A percentile compares a stretch with the other conserved stretches of the same genome.
phyloP scores from a whole-genome alignment of 768 basidiomycete species.

The Mycena epipterygia region DNA sequence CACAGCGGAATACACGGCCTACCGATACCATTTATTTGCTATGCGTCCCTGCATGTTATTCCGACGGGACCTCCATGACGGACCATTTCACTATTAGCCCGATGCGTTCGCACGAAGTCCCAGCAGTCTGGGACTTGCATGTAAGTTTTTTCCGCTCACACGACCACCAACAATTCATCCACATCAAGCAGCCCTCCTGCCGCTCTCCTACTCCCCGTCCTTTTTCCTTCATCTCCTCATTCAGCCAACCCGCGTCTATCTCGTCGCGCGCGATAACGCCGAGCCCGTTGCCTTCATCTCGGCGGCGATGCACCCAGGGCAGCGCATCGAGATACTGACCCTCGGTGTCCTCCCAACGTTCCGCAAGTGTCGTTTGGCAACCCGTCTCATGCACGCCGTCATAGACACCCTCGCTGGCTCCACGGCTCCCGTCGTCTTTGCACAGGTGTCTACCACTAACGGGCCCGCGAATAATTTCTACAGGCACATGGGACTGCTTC shows the following conservation, averaged over 20 bases:
- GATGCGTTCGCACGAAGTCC: not conserved
- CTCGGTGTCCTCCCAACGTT: constrained; percentile 63
- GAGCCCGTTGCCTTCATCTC: constrained; percentile 60
- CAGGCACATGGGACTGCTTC: constrained; percentile 55
- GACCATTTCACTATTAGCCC: constrained; percentile 2
- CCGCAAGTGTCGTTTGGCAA: constrained; percentile 58
- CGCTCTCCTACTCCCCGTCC: constrained; percentile 55
- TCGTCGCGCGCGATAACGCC: constrained; percentile 54
- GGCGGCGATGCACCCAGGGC: constrained; percentile 49
- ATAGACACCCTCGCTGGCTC: constrained; percentile 35
- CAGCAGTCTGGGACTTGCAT: constrained; percentile 50
- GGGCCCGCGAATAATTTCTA: constrained; percentile 57
- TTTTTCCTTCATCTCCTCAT: constrained; percentile 64
- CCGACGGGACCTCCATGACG: not conserved
- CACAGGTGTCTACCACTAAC: constrained; percentile 63
- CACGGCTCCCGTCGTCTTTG: constrained; percentile 50
- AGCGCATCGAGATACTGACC: constrained; percentile 64
- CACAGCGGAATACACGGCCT: no score
- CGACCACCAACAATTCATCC: constrained; percentile 21
- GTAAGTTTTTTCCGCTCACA: constrained; percentile 45
- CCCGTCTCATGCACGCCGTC: constrained; percentile 46
- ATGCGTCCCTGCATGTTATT: not conserved
- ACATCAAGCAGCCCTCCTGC: constrained; percentile 52
- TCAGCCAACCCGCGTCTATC: constrained; percentile 55
- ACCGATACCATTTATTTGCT: no score